Conservation (phyloP, 1,139 yeast species). For the Candida mesenterica region DNA sequence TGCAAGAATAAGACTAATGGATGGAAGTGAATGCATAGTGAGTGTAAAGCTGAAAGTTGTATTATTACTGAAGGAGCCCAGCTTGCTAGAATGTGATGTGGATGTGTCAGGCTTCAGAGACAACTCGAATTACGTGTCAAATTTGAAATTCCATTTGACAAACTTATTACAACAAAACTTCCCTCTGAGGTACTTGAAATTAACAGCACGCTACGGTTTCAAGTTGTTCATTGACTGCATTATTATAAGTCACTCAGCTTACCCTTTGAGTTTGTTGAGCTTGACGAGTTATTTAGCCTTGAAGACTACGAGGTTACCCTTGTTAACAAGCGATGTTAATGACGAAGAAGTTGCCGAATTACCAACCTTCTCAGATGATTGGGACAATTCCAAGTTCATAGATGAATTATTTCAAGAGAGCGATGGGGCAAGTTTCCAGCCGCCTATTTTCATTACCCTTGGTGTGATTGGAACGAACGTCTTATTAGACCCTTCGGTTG, state of each 20-base stretch:
- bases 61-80: conserved; percentile 38
- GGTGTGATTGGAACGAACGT: conserved; percentile 71
- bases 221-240: conserved; percentile 77
- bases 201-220: conserved; percentile 74
- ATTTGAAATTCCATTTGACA: conserved; percentile 52
- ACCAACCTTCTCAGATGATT: conserved; percentile 89
- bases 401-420: conserved; percentile 27
- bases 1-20: conserved; percentile 77
- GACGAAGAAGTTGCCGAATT: conserved; percentile 71
- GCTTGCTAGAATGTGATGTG: conserved; percentile 69
- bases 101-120: conserved; percentile 73
- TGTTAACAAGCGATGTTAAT: conserved; percentile 59
- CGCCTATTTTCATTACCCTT: conserved; percentile 73
- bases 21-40: conserved; percentile 90
- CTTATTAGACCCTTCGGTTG: conserved; percentile 77
- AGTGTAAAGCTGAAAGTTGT: conserved; percentile 87
- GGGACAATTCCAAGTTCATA: conserved; percentile 57
- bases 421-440: conserved; percentile 41
- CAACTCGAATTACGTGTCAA: conserved; percentile 61
- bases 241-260: conserved; percentile 61
- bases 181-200: conserved; percentile 49
- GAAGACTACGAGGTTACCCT: conserved; percentile 74
- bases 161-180: conserved; percentile 48
- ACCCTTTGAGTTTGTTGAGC: conserved; percentile 78
- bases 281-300: conserved; percentile 79